Conservation (phyloP, 106 monocot genomes). For the Iris macrosiphon region DNA sequence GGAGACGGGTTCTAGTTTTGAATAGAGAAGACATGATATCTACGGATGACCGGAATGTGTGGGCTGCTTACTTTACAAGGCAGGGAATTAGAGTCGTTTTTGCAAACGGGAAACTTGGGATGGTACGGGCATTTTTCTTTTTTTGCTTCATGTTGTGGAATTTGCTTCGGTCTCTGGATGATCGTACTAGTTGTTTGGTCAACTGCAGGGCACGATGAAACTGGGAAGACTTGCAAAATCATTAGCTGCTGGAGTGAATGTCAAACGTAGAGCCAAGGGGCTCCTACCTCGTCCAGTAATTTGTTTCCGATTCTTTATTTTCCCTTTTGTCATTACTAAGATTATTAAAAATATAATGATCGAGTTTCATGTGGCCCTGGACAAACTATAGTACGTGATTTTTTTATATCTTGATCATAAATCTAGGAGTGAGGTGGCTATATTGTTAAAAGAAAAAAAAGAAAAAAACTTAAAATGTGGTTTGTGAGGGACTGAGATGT, state of each 20-base stretch:
- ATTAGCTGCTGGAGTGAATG: constrained; percentile 72
- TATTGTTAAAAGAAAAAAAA: no score
- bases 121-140: constrained; percentile 34
- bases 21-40: constrained; percentile 99
- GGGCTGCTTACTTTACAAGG: constrained; percentile 82
- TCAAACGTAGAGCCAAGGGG: constrained; percentile 81
- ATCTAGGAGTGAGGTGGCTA: no score
- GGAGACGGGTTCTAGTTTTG: constrained; percentile 82
- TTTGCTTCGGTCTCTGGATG: neutral
- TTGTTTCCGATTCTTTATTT: neutral
- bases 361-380: no score
- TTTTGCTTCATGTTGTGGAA: neutral
- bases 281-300: constrained; percentile 94
- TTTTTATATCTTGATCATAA: no score
- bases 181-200: constrained; percentile 1
- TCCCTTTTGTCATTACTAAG: no score
- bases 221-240: constrained; percentile 89
- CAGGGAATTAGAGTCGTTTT: constrained; percentile 88
- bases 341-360: no score
- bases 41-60: constrained; percentile 79
- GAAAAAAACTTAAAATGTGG: no score
- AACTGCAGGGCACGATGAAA: constrained; percentile 78
- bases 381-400: no score
- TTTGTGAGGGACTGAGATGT: no score
- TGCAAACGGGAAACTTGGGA: constrained; percentile 90